Percentiles rank a stretch among this genome's conserved stretches.
Conservation (phyloP, 1,284 basidiomycete species). For the Hypsizygus ulmarius region DNA sequence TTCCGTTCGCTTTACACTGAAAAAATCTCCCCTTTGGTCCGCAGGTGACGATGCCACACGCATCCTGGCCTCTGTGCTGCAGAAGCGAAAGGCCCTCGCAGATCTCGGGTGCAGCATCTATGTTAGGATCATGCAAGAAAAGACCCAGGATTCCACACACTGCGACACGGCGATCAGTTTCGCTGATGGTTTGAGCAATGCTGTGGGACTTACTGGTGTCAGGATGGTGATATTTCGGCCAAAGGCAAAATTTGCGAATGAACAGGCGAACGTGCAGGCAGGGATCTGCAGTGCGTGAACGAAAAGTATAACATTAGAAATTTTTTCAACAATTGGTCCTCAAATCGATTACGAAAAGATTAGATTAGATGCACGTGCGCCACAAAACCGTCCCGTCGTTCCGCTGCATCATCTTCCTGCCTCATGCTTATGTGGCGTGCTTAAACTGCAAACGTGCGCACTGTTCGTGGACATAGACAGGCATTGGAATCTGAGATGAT, state of each 20-base stretch:
- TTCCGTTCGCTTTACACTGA: constrained; percentile 99
- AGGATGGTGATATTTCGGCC: constrained; percentile 3
- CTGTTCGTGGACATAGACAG: too few relatives aligned
- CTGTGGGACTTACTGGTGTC: constrained; percentile 12
- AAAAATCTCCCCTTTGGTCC: constrained; percentile 94
- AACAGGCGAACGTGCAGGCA: constrained; percentile 17
- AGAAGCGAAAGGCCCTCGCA: constrained; percentile 88
- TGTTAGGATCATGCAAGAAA: constrained; percentile 72
- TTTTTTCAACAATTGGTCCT: constrained; percentile 18
- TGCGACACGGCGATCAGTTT: constrained; percentile 24
- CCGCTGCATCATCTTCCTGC: too few relatives aligned
- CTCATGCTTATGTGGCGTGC: too few relatives aligned
- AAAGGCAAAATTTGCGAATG: constrained; percentile 2
- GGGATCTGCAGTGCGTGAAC: constrained; percentile 8
- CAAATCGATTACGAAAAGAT: constrained; percentile 8
- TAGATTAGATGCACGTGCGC: constrained; percentile 4
- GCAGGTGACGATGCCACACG: constrained; percentile 97
- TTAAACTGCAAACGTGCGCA: too few relatives aligned
- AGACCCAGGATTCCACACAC: constrained; percentile 92
- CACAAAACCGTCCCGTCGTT: too few relatives aligned
- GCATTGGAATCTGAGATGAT: too few relatives aligned
- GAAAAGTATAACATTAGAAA: constrained; percentile 17
- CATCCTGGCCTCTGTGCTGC: constrained; percentile 97
- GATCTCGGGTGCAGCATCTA: constrained; percentile 83
- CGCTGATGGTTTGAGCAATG: constrained; percentile 7